These are phyloP conservation scores for Eragrostis tef DNA, from an alignment of 202 grass and related monocot genomes.

Conservation along the genomic window DNA sequence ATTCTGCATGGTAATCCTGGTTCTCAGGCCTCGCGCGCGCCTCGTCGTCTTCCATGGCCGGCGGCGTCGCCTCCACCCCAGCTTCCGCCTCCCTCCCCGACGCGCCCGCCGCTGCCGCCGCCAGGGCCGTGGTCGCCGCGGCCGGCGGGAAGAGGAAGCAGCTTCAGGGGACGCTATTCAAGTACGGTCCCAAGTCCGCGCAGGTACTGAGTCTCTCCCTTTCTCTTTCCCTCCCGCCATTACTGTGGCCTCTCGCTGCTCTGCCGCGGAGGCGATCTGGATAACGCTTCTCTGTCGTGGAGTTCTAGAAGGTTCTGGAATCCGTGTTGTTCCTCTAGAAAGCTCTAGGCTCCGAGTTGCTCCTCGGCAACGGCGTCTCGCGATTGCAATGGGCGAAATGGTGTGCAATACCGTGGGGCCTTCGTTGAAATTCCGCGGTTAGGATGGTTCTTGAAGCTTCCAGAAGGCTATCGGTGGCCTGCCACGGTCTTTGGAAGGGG, in stretches of 20 bases:
- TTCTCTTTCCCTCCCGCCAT: neutral
- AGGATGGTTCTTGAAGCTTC: slow-evolving; percentile 38
- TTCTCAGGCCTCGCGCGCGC: slow-evolving; percentile 68
- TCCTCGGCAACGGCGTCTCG: neutral
- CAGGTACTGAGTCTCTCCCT: slow-evolving; percentile 49
- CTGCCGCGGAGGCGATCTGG: slow-evolving; percentile 20
- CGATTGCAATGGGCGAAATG: slow-evolving; percentile 12
- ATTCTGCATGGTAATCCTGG: slow-evolving; percentile 60
- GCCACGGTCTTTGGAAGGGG: neutral
- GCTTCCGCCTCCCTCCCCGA: slow-evolving; percentile 43
- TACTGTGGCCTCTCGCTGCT: neutral
- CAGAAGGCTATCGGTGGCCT: neutral
- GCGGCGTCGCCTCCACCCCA: slow-evolving; percentile 51
- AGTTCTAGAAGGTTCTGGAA: neutral
- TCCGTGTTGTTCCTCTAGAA: neutral
- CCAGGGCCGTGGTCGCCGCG: slow-evolving; percentile 31
- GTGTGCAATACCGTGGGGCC: neutral
- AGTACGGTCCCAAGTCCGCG: slow-evolving; percentile 78
- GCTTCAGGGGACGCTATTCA: slow-evolving; percentile 68
- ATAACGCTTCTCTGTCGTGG: neutral
- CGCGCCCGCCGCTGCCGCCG: slow-evolving; percentile 14
- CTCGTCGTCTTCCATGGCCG: slow-evolving; percentile 52
- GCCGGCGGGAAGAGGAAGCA: slow-evolving; percentile 52
- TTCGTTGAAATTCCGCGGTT: neutral
- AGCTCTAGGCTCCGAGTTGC: neutral